Conservation (phyloP, 495 filamentous ascomycete genomes). For the Cercophora sp. region DNA sequence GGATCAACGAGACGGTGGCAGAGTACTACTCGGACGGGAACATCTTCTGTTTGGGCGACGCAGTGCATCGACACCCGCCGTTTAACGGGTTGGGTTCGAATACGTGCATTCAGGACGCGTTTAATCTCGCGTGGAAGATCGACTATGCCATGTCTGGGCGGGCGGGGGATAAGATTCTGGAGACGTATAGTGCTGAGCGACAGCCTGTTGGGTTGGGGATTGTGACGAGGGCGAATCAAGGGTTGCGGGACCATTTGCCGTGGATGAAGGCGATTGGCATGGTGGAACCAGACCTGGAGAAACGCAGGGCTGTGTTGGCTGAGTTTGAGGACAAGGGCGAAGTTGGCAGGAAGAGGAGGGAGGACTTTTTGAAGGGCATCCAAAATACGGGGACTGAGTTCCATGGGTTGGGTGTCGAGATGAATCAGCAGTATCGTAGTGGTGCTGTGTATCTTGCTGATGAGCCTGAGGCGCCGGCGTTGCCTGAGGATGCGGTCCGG, state of each 20-base stretch:
- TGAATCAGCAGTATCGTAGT: constrained; percentile 39
- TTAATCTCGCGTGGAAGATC: constrained; percentile 50
- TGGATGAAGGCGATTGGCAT: constrained; percentile 36
- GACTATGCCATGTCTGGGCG: constrained; percentile 35
- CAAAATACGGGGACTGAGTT: constrained; percentile 31
- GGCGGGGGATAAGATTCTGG: constrained; percentile 26
- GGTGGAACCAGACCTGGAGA: constrained; percentile 25
- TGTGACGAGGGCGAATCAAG: constrained; percentile 39
- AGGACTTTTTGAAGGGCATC: constrained; percentile 28
- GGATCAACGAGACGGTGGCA: constrained; percentile 41
- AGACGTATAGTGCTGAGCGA: constrained; percentile 35
- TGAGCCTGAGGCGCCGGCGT: constrained; percentile 14
- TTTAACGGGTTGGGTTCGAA: constrained; percentile 47
- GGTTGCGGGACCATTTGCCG: constrained; percentile 29
- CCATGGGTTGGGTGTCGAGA: constrained; percentile 37
- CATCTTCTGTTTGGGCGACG: constrained; percentile 45
- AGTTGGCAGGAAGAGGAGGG: constrained; percentile 17
- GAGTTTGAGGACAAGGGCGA: constrained; percentile 28
- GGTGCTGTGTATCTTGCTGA: constrained; percentile 25
- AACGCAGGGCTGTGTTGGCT: constrained; percentile 19
- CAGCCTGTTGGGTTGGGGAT: constrained; percentile 39
- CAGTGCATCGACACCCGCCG: constrained; percentile 46
- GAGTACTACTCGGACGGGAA: constrained; percentile 39
- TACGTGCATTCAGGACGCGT: constrained; percentile 48
- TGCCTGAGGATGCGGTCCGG: constrained; percentile 19